Evolutionary conservation across 768 basidiomycete genomes (phyloP), one percentile per base, ranked within the genome.

Genomic region (Nevesoporus exiguus): DNA sequence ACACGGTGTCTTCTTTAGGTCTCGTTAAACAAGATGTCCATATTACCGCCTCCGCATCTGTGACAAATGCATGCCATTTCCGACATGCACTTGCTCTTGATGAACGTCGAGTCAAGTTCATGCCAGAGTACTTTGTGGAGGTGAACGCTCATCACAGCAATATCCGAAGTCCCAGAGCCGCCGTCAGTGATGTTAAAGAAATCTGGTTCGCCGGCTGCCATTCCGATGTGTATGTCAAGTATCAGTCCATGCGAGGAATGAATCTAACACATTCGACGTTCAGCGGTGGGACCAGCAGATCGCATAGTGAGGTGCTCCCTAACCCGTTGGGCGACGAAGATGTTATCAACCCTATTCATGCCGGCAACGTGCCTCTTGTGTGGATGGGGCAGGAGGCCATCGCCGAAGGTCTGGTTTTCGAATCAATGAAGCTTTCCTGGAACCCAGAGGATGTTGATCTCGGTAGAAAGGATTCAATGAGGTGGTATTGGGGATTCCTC

Each of bases 61-160:
- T 46, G 5, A 54, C 42, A 21, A 44, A 58, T 7, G 47, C 59
- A 7, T 60, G 52, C 14, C 57, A 52, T 47, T 54, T 60, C 34
- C 57, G 59, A 27, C 59, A 59, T 11, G 52, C 57, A 2, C 59
- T 60, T 15, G 52, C 52, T 29, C 56, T 60, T 25, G 59, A 60
- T 27, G 59, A 58, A n/a, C 37, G 30, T 37, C 52, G 59, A 21
- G 59, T 58, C 30, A 54, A 51, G 25, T 60, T 60, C 49, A 44
- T 54, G 31, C 59, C 56, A 0, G 59, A 60, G 37, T 58, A 54
- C 40, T 60, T 60, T 29, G 1, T 5, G 14, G 59, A 58, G 31
- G 11, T 55, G 36, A 60, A 60, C 9, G 33, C 46, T 6, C 47
- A 33, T 34, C 21, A 9, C 19, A 24, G 27, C n/a, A 22, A 14